A percentile compares a stretch with the other conserved stretches of the same genome.
Conservation (phyloP, 257 asterid species). For the Solanum bukasovii region DNA sequence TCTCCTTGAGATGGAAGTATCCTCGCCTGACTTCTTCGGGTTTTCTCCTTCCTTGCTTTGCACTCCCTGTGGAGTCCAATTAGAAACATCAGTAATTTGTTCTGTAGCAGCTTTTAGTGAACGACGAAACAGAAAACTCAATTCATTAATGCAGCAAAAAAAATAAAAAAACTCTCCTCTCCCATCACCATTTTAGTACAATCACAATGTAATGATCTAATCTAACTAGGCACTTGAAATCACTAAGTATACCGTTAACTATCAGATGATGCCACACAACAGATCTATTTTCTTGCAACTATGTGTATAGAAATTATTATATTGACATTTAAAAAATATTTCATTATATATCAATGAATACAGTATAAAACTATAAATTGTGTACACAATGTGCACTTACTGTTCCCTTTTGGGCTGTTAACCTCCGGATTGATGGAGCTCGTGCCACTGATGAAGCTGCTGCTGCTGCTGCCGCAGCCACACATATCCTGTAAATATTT, state of each 20-base stretch:
- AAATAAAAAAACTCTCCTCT: background rate
- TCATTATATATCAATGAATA: background rate
- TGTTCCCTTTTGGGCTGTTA: conserved; percentile 40
- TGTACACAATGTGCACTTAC: conserved; percentile 29
- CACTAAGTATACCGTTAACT: background rate
- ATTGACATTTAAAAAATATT: background rate
- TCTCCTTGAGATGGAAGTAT: conserved; percentile 18
- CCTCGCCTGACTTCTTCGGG: conserved; percentile 32
- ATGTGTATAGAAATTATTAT: background rate
- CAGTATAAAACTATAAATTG: background rate
- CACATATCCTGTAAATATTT: conserved; percentile 55
- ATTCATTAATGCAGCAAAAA: background rate
- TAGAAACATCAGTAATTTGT: background rate
- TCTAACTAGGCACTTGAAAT: background rate
- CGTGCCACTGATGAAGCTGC: conserved; percentile 85
- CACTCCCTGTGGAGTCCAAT: conserved; percentile 37
- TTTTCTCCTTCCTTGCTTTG: conserved; percentile 35
- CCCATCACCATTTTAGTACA: background rate
- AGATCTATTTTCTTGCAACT: background rate
- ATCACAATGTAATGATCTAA: background rate
- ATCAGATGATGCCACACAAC: background rate
- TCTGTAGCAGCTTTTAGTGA: background rate
- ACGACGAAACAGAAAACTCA: background rate
- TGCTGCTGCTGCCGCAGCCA: conserved; percentile 82
- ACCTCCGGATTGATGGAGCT: conserved; percentile 69